These are phyloP conservation scores for Phytophthora sp. DNA, from an alignment of 352 stramenopile genomes.

Conservation along the genomic window DNA sequence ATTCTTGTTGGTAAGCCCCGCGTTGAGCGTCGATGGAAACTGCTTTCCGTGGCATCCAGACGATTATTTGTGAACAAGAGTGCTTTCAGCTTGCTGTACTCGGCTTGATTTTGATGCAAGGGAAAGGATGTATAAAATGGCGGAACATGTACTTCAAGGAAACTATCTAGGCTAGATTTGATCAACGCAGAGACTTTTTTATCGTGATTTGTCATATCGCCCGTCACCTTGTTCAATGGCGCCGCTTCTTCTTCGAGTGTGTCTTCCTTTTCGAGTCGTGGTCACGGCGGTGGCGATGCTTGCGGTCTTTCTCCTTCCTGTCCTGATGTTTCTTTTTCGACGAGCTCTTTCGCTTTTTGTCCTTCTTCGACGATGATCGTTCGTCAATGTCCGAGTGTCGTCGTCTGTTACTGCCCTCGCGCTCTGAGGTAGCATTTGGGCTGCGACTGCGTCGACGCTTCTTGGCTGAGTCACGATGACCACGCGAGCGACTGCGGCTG, in stretches of 20 bases:
- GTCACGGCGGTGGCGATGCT: slow-evolving; percentile 36
- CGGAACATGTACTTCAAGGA: slow-evolving; percentile 14
- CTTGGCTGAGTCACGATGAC: slow-evolving; percentile 7
- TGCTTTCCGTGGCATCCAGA: too few relatives aligned
- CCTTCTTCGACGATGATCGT: slow-evolving; percentile 37
- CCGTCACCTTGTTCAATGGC: slow-evolving; percentile 21
- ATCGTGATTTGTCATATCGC: too few relatives aligned
- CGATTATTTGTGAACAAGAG: too few relatives aligned
- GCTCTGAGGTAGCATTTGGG: slow-evolving; percentile 25
- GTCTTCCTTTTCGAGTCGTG: slow-evolving; percentile 33
- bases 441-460: slow-evolving; percentile 29
- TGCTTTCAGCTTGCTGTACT: too few relatives aligned
- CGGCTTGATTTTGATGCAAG: neutral
- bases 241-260: slow-evolving; percentile 36
- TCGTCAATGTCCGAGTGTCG: slow-evolving; percentile 28
- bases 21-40: too few relatives aligned
- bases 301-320: slow-evolving; percentile 57
- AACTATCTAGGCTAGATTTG: slow-evolving; percentile 13
- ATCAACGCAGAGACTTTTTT: slow-evolving; percentile 8
- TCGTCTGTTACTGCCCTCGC: slow-evolving; percentile 14
- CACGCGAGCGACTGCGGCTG: slow-evolving; percentile 29
- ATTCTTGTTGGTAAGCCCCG: too few relatives aligned
- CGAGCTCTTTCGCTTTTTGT: slow-evolving; percentile 41
- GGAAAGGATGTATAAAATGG: slow-evolving; percentile 3
- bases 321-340: slow-evolving; percentile 49